Conservation (phyloP, 2,329 filamentous ascomycete species). For the Penicillium sp. region DNA sequence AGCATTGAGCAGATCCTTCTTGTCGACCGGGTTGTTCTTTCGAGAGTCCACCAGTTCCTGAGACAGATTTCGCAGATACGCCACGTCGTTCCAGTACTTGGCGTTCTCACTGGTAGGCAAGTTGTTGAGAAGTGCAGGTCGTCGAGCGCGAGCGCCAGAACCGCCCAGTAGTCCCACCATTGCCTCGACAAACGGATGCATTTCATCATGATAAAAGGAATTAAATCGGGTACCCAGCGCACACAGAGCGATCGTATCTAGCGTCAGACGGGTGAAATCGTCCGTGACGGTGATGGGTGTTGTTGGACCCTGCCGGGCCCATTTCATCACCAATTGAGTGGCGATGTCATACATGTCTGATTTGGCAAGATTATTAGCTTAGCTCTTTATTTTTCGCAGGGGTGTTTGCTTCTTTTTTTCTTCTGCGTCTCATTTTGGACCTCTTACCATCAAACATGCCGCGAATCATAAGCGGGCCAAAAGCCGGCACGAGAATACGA, state of each 20-base stretch:
- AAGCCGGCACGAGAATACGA: constrained; percentile 42
- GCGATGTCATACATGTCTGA: constrained; percentile 38
- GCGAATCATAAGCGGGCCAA: constrained; percentile 42
- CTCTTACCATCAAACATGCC: constrained; percentile 38
- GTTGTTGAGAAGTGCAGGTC: constrained; percentile 43
- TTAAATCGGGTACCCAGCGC: constrained; percentile 70
- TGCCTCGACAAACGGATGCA: constrained; percentile 64
- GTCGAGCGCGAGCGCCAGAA: constrained; percentile 46
- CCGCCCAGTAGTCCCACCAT: constrained; percentile 61
- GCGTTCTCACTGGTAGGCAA: constrained; percentile 36
- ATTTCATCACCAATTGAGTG: constrained; percentile 37
- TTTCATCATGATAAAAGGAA: constrained; percentile 61
- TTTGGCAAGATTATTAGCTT: not conserved
- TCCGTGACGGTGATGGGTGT: constrained; percentile 55
- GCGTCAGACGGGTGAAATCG: constrained; percentile 65
- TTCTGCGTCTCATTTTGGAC: not conserved
- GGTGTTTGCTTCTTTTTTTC: not conserved
- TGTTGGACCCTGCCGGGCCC: constrained; percentile 47
- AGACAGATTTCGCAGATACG: constrained; percentile 49
- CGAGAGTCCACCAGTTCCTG: constrained; percentile 57
- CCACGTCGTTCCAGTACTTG: constrained; percentile 28
- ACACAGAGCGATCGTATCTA: constrained; percentile 67
- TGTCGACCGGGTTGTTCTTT: constrained; percentile 49
- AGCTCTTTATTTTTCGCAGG: not conserved
- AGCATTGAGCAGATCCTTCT: constrained; percentile 62